Conservation (phyloP, 1,139 yeast species). For the Casaregolazyma suthepensis region DNA sequence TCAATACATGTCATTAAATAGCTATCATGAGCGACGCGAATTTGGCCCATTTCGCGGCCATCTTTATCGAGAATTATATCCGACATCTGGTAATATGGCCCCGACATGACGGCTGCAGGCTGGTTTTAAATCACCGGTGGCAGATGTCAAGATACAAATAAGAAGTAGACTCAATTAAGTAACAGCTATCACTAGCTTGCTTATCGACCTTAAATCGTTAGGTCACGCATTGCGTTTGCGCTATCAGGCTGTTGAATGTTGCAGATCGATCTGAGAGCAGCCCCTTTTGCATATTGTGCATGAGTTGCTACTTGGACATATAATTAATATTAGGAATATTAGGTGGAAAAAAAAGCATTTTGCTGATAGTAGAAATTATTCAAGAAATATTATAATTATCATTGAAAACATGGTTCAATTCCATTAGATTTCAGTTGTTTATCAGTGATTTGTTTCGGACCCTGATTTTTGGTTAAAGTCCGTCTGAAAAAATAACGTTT, state of each 20-base stretch:
- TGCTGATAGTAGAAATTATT: too few species aligned
- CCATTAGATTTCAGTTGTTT: background rate
- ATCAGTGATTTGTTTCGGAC: background rate
- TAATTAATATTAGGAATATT: background rate
- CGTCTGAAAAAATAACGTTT: background rate
- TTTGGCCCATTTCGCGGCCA: background rate
- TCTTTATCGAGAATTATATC: background rate
- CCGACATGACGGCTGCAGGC: background rate
- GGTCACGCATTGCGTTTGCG: background rate
- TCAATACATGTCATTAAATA: constrained; percentile 4
- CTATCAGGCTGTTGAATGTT: background rate
- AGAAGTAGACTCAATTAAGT: background rate
- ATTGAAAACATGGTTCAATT: background rate
- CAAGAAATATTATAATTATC: too few species aligned
- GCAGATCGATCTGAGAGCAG: background rate
- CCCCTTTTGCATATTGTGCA: background rate
- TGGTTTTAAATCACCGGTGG: background rate
- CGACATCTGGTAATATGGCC: background rate
- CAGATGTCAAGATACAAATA: background rate
- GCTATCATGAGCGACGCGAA: constrained; percentile 3
- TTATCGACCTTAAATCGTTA: background rate
- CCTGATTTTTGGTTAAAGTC: background rate
- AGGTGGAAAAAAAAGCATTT: too few species aligned
- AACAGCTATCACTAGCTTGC: background rate
- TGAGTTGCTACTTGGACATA: background rate